A percentile compares a stretch with the other conserved stretches of the same genome.
These are phyloP conservation scores for Linum trigynum DNA, from an alignment of 345 rosid genomes.

Conservation along the genomic window DNA sequence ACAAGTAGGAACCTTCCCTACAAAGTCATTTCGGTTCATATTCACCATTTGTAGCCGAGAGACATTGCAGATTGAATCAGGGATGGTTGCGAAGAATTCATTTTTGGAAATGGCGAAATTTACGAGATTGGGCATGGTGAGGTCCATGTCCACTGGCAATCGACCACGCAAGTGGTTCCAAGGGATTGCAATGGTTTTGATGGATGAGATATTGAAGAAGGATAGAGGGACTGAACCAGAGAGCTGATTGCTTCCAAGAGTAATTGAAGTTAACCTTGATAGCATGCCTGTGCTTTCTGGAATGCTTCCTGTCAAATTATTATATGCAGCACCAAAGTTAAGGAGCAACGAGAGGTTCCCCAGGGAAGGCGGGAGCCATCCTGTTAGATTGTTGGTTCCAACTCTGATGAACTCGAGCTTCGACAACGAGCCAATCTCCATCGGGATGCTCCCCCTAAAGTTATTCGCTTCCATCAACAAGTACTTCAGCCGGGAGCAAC, in stretches of 20 bases:
- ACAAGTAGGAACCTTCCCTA: not conserved
- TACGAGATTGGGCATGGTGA: constrained; percentile 14
- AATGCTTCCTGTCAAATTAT: constrained; percentile 14
- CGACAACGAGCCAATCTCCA: constrained; percentile 16
- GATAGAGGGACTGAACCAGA: constrained; percentile 14
- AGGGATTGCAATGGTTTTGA: not conserved
- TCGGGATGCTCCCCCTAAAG: constrained; percentile 21
- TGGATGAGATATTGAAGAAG: constrained; percentile 14
- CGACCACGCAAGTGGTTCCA: constrained; percentile 15
- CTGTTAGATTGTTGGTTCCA: constrained; percentile 14
- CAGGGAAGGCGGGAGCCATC: constrained; percentile 19
- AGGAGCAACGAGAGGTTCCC: constrained; percentile 2
- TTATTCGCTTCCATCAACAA: constrained; percentile 16
- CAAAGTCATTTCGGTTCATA: not conserved
- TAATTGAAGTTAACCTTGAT: not conserved
- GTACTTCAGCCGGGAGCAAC: constrained; percentile 16
- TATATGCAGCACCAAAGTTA: constrained; percentile 2
- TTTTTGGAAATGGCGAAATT: not conserved
- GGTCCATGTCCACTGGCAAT: constrained; percentile 12
- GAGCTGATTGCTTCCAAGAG: constrained; percentile 7
- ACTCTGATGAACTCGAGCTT: constrained; percentile 9
- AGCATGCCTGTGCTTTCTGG: constrained; percentile 4
- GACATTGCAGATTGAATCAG: constrained; percentile 18
- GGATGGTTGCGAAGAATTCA: constrained; percentile 9
- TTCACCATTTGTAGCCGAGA: not conserved